Evolutionary conservation across 2,329 filamentous ascomycete genomes (phyloP), one percentile per base, ranked within the genome.

Genomic region (Didymosphaeria variabile): DNA sequence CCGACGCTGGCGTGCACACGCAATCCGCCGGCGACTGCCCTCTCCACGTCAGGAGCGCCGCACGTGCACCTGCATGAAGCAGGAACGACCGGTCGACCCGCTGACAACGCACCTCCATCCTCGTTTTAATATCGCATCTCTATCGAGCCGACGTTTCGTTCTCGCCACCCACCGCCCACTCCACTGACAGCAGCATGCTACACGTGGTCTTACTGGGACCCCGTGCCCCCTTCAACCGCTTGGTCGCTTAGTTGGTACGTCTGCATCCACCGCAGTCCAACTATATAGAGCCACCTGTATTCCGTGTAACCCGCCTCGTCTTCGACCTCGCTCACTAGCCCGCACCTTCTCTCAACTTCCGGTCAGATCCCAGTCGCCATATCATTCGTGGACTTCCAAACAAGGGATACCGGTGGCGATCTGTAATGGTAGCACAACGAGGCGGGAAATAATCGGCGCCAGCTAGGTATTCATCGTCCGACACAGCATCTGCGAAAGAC

Each of bases 261-360:
- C 50, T 26, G 57, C 60, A 62, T 65, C 60, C 49, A 62, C 56
- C 61, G 56, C 57, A 61, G 57, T 64, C 71, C 71, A 75, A 74
- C 73, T 60, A 67, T 63, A 69, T 70, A 63, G 55, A 71, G 70
- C 71, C 75, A 77, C 70, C 67, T 74, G 73, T 76, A 69, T 68
- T 67, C 59, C 51, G 72, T 74, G 71, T 71, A 74, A 76, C 71
- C 59, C 67, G 63, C 67, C 67, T 68, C 61, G 54, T 60, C 65
- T 64, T 65, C 60, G 60, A 65, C 56, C 57, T 58, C 53, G 38
- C 29, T 59, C 57, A 55, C 57, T 57, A 56, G 63, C 65, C 54
- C 64, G 62, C 65, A 66, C 61, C 60, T 58, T 60, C 60, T 31
- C 29, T 57, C 57, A 42, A 44, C 59, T 67, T 72, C 71, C 71